These are phyloP conservation scores for Wickerhamiella musiphila DNA, from an alignment of 805 yeast species.

Conservation along the genomic window DNA sequence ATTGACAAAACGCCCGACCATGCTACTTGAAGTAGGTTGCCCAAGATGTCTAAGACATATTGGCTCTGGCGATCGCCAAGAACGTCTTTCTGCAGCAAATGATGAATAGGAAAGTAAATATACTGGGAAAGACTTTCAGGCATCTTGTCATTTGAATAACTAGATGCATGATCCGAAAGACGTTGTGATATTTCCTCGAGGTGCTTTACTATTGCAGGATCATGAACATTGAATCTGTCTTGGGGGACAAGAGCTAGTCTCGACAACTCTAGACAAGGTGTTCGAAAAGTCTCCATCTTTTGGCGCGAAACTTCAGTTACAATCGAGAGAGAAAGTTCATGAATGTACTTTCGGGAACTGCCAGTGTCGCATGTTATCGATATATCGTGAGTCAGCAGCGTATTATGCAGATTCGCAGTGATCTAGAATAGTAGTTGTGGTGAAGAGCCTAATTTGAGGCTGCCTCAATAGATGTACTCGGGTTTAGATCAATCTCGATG, in stretches of 20 bases:
- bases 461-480: too few relatives aligned
- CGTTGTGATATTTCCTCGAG: slow-evolving; percentile 5
- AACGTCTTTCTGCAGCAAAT: slow-evolving; percentile 30
- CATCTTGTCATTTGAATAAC: not conserved
- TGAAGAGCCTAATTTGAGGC: too few relatives aligned
- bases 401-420: too few relatives aligned
- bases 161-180: slow-evolving; percentile 1
- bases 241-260: slow-evolving; percentile 11
- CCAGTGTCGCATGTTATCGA: too few relatives aligned
- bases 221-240: slow-evolving; percentile 3
- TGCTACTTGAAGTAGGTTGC: slow-evolving; percentile 22
- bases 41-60: slow-evolving; percentile 28
- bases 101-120: slow-evolving; percentile 42
- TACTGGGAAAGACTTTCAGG: slow-evolving; percentile 32
- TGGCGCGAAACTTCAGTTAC: not conserved
- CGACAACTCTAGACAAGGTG: slow-evolving; percentile 9
- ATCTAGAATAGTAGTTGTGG: too few relatives aligned
- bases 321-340: too few relatives aligned
- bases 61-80: slow-evolving; percentile 32
- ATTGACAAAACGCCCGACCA: slow-evolving; percentile 10
- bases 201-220: not conserved
- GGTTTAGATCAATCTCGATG: too few relatives aligned
- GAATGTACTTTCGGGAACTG: too few relatives aligned
- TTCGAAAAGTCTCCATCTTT: slow-evolving; percentile 8
- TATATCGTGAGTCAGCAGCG: too few relatives aligned